Conservation (phyloP, 2,329 filamentous ascomycete genomes). For the Arachnomyces sp. region DNA sequence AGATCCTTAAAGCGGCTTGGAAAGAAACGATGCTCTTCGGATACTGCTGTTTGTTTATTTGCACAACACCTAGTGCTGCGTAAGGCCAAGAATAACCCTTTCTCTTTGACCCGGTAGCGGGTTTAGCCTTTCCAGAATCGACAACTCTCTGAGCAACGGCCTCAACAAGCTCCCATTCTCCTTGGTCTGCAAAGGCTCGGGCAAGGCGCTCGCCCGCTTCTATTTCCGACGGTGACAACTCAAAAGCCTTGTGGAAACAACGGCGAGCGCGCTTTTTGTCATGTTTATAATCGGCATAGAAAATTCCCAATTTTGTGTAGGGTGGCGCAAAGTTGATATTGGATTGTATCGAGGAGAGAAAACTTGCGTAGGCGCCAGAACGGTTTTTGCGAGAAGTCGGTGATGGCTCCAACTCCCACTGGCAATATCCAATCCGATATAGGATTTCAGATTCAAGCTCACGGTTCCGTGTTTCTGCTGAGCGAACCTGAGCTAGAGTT, state of each 20-base stretch:
- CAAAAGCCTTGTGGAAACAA: slow-evolving; percentile 94
- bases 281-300: slow-evolving; percentile 82
- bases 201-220: slow-evolving; percentile 82
- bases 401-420: slow-evolving; percentile 77
- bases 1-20: slow-evolving; percentile 76
- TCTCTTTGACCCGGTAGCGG: slow-evolving; percentile 84
- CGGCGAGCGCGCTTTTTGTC: slow-evolving; percentile 81
- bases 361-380: slow-evolving; percentile 72
- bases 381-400: slow-evolving; percentile 69
- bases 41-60: slow-evolving; percentile 90
- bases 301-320: slow-evolving; percentile 84
- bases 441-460: slow-evolving; percentile 79
- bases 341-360: slow-evolving; percentile 74
- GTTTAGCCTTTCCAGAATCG: slow-evolving; percentile 87
- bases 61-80: slow-evolving; percentile 84
- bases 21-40: slow-evolving; percentile 84
- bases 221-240: slow-evolving; percentile 80
- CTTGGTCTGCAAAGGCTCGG: slow-evolving; percentile 74
- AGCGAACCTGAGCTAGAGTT: slow-evolving; percentile 59
- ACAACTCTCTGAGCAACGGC: slow-evolving; percentile 83
- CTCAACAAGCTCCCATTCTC: slow-evolving; percentile 96
- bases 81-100: slow-evolving; percentile 95
- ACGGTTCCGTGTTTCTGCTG: slow-evolving; percentile 51
- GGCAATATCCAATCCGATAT: slow-evolving; percentile 77
- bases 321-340: slow-evolving; percentile 83